Evolutionary conservation across 176 grass and related monocot species (phyloP).

Genomic region (Oryza nivara): DNA sequence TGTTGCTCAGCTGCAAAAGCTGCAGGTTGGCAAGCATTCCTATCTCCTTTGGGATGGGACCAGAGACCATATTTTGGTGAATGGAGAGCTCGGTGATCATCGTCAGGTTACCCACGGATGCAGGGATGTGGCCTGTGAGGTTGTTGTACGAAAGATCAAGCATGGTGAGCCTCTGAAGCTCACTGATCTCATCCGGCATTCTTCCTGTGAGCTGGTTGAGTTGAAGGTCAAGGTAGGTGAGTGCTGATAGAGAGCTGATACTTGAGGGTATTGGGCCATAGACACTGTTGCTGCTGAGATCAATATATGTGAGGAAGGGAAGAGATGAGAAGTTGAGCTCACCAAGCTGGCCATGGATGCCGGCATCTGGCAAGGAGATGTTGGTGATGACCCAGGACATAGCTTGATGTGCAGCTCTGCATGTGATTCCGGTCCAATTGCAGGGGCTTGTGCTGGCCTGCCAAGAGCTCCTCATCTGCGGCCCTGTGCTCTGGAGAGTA

Average conservation of each 20-base stretch:
- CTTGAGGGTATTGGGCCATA: conserved; percentile 18
- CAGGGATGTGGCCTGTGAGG: conserved; percentile 34
- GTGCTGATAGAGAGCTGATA: background rate
- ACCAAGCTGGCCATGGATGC: conserved; percentile 19
- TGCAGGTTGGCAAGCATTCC: conserved; percentile 7
- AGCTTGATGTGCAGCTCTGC: background rate
- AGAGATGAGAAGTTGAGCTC: conserved; percentile 27
- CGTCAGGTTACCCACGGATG: background rate
- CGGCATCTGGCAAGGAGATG: background rate
- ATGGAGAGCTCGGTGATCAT: background rate
- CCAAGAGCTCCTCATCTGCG: background rate
- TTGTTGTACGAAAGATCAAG: background rate
- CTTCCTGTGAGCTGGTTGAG: background rate
- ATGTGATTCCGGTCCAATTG: conserved; percentile 23
- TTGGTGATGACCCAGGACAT: background rate
- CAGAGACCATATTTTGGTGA: background rate
- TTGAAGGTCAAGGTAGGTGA: background rate
- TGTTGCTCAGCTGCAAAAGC: background rate
- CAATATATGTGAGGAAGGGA: conserved; percentile 15
- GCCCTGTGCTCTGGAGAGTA: background rate
- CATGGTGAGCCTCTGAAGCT: background rate
- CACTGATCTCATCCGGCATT: background rate
- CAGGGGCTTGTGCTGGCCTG: background rate
- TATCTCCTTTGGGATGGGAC: conserved; percentile 1
- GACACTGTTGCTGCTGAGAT: conserved; percentile 23